Base-by-base conservation (phyloP, 148 eudicot genomes). In the Arctostaphylos glauca region DNA sequence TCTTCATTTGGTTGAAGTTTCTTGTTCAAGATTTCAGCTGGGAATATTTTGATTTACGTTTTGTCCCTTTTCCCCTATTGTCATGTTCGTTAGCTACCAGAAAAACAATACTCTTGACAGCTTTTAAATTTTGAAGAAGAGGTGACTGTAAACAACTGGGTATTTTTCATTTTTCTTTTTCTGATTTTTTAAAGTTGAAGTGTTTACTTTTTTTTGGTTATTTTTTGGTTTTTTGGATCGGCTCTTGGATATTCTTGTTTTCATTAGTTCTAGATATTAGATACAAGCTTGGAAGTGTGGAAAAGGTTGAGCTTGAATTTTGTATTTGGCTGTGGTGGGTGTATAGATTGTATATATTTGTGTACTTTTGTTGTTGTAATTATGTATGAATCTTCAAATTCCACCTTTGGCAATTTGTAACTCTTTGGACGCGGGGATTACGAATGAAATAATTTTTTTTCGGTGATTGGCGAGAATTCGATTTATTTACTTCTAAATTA, bases 171-270 rank as follows among this genome's bases (percentile, higher is more conserved):
- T n/a, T 43, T 7, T 78, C 10, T 31, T 48, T 48, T 49, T 7
- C 3, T 56, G 23, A 16, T 13, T 56, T 18, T 47, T 62, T 3
- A 23, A 19, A 6, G 3, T 60, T 60, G 67, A n/a, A 60, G 25
- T 23, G 53, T 79, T 58, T 19, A 3, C 4, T 3, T 18, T 62
- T 31, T 79, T 21, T 60, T 50, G 23, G 6, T 80, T 50, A 23
- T 66, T 23, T 23, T 64, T 9, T 5, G n/a, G 6, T 60, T 6
- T 60, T 14, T 25, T 66, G 3, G 43, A 66, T 66, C 44, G 44
- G 44, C 67, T 60, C 10, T 60, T 60, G 67, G 67, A n/a, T 60
- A 66, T 38, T 79, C 44, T 62, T 62, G 73, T 79, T 48, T 31
- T 60, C 55, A 21, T 13, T 23, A 80, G 68, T 23, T 47, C 53